Evolutionary conservation across 352 stramenopile genomes (phyloP), one percentile per base, ranked within the genome.

Genomic region (Halophytophthora polymorphica): DNA sequence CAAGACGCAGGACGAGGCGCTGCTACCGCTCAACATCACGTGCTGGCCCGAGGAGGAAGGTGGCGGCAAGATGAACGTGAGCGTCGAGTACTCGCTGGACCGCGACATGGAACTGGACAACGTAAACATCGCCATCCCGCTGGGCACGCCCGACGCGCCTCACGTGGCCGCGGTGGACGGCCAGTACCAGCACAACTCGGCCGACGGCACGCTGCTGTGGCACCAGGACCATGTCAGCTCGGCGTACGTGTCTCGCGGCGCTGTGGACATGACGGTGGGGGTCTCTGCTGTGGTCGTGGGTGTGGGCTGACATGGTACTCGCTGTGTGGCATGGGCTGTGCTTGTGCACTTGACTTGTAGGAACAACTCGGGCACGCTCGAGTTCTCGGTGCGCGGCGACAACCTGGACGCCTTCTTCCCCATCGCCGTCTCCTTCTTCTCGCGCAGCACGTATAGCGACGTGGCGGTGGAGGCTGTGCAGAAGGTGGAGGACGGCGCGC

Each of bases 371-470:
- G 84, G 84, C 21, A 87, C 76, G 15, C 56, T 95, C 43, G 84
- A 95, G 53, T 95, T 95, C 51, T 66, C 68, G n/a, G 71, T 95
- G 50, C 82, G 80, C 14, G 82, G 84, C 58, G 74, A 70, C 61
- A 81, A 89, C 49, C 56, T 95, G 40, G 84, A 95, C 57, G 73
- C 71, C 28, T 95, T 93, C 69, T 95, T 95, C 69, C 84, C 84
- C 50, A 86, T 95, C 44, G 61, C 79, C n/a, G 77, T 95, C 21
- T 90, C 82, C 53, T 95, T 95, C 71, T 95, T 91, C 69, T 95
- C 84, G 50, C 84, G 84, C 61, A 88, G 49, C 58, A 77, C 90
- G 40, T 95, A 93, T 80, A 90, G 84, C 67, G 84, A 93, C 47
- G 71, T 91, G 39, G 64, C 88, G 47, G 77, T 95, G 43, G 77